Evolutionary conservation across 2,329 filamentous ascomycete genomes (phyloP).

Genomic region (Colletotrichum shisoi): DNA sequence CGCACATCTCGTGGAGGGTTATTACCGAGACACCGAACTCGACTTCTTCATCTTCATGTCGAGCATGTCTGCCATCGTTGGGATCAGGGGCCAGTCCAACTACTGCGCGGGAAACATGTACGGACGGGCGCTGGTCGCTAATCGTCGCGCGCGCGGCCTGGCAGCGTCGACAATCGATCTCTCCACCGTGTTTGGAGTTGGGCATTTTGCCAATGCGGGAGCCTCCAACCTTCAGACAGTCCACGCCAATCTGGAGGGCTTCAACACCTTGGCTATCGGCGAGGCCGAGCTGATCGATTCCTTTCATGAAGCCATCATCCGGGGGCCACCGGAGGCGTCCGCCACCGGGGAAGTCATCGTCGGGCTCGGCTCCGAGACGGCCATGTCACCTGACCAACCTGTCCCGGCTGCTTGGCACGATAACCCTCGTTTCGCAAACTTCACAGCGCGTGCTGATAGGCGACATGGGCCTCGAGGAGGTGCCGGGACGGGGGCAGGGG

Average conservation of each 20-base stretch:
- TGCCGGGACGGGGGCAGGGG: neutral
- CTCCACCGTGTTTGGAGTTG: conserved; percentile 51
- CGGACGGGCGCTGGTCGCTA: conserved; percentile 44
- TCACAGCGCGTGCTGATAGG: conserved; percentile 5
- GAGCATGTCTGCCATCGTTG: conserved; percentile 42
- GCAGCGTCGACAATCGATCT: conserved; percentile 51
- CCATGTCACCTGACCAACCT: neutral
- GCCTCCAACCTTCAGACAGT: conserved; percentile 12
- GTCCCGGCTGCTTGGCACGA: conserved; percentile 9
- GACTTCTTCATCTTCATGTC: conserved; percentile 52
- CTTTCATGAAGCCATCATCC: conserved; percentile 24
- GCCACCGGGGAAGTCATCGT: conserved; percentile 16
- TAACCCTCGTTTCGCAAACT: conserved; percentile 17
- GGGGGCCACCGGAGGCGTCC: conserved; percentile 6
- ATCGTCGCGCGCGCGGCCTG: conserved; percentile 50
- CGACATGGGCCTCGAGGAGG: neutral
- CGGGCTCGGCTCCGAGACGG: conserved; percentile 12
- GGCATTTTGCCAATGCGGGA: conserved; percentile 47
- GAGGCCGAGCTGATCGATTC: conserved; percentile 7
- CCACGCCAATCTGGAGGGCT: conserved; percentile 6
- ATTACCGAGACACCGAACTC: conserved; percentile 43
- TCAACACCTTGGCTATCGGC: conserved; percentile 14
- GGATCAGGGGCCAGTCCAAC: too few relatives aligned
- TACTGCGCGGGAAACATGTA: too few relatives aligned
- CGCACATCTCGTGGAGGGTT: conserved; percentile 43